Base-by-base conservation (phyloP, 2,329 filamentous ascomycete genomes). In the Trichoderma brevicompactum region DNA sequence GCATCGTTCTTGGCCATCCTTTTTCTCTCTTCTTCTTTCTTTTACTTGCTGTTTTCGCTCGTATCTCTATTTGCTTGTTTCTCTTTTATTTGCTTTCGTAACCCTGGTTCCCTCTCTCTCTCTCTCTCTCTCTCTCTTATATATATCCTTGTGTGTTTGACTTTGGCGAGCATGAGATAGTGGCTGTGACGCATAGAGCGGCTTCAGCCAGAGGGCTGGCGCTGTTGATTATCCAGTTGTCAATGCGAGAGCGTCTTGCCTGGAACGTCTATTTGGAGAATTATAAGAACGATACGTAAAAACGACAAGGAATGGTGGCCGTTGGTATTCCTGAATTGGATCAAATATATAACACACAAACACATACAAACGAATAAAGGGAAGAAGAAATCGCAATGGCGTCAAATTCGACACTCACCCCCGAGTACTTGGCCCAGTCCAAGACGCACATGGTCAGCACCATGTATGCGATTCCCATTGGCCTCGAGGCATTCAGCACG, bases 371-470 rank as follows among this genome's bases (percentile, higher is more conserved):
- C 10, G 34, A 34, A 6, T 17, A n/a, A 41, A 44, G 15, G 4
- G 2, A 15, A 17, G 3, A n/a, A 36, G 9, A 19, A 52, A 36
- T 12, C 12, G n/a, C 44, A 5, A 53, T 63, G 59, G 49, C 60
- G 19, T 38, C 48, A 12, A 48, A 66, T 44, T 44, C 38, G n/a
- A 66, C 65, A 1, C 36, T 65, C 48, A 67, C 61, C 32, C 34
- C 58, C n/a, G 67, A 32, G 2, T 68, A 65, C 40, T 50, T 65
- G 61, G 65, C 65, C 13, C 49, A 68, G 48, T 67, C 65, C 65
- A 66, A 68, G 56, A 46, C 50, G 32, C 23, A 5, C 9, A n/a
- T 68, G 23, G 58, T 67, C 19, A 65, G 49, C 5, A 43, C 58
- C 34, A 52, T 68, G 28, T 68, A 62, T 36, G 36, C 62, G 19